Evolutionary conservation across 805 yeast species (phyloP).

Genomic region (Starmera quercuum): DNA sequence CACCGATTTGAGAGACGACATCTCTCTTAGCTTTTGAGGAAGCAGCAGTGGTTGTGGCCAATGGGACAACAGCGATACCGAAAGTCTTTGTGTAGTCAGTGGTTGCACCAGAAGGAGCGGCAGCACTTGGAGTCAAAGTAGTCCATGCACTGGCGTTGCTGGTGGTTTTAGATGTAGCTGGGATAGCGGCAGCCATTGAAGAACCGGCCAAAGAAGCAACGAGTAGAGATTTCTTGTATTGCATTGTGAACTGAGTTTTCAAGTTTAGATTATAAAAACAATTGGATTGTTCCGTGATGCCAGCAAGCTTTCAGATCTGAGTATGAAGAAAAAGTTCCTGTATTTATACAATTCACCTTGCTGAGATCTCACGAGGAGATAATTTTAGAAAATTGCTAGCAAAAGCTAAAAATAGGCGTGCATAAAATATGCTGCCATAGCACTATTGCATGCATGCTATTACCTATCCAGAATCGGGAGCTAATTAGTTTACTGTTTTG

Average conservation of each 20-base stretch:
- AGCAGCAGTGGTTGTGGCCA: constrained; percentile 10
- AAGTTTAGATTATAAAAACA: too few relatives aligned
- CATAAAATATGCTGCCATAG: too few relatives aligned
- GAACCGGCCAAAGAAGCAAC: constrained; percentile 42
- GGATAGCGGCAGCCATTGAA: constrained; percentile 53
- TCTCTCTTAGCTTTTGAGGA: constrained; percentile 13
- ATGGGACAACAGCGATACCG: constrained; percentile 18
- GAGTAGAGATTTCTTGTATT: constrained; percentile 32
- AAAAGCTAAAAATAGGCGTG: too few relatives aligned
- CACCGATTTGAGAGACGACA: constrained; percentile 11
- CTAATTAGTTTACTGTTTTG: not conserved
- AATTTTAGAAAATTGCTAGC: too few relatives aligned
- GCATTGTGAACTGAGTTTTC: constrained; percentile 30
- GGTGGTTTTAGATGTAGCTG: constrained; percentile 54
- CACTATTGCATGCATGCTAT: not conserved
- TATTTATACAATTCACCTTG: too few relatives aligned
- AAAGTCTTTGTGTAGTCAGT: constrained; percentile 42
- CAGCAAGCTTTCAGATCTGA: too few relatives aligned
- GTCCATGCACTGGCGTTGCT: too few relatives aligned
- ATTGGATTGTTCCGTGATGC: too few relatives aligned
- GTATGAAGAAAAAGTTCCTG: too few relatives aligned
- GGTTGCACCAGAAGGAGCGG: constrained; percentile 28
- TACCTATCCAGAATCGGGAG: not conserved
- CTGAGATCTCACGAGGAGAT: too few relatives aligned
- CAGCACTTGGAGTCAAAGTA: constrained; percentile 20